Conservation (phyloP, 2,329 filamentous ascomycete genomes). For the Cordyceps militaris region DNA sequence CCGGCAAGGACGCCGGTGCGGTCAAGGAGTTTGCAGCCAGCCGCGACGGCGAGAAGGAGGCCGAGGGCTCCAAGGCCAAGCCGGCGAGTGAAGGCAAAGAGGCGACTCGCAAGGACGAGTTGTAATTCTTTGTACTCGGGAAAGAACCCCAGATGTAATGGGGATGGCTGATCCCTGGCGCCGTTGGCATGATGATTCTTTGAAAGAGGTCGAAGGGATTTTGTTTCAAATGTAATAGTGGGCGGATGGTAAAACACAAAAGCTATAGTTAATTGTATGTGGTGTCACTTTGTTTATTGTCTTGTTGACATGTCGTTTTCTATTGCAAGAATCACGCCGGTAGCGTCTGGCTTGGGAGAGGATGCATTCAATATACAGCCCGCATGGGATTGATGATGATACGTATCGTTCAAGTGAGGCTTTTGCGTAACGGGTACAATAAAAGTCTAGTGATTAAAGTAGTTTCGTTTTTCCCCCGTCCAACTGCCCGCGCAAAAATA, state of each 20-base stretch:
- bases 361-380: neutral
- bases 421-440: neutral
- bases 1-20: conserved; percentile 30
- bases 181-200: neutral
- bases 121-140: conserved; percentile 20
- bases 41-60: conserved; percentile 53
- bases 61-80: conserved; percentile 49
- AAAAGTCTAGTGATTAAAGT: neutral
- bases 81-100: conserved; percentile 58
- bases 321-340: neutral
- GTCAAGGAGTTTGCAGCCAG: conserved; percentile 39
- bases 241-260: neutral
- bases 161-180: neutral
- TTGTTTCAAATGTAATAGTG: conserved; percentile 1
- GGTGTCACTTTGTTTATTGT: neutral
- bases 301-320: neutral
- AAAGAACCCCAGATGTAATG: neutral
- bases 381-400: neutral
- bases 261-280: conserved; percentile 1
- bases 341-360: neutral
- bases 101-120: conserved; percentile 39
- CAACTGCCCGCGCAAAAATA: neutral
- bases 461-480: neutral
- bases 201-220: neutral
- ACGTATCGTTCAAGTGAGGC: neutral